Percentiles rank a stretch among this genome's conserved stretches.
Conservation (phyloP, 192 early-diverging fungal species). For the Umbelopsis sp. region DNA sequence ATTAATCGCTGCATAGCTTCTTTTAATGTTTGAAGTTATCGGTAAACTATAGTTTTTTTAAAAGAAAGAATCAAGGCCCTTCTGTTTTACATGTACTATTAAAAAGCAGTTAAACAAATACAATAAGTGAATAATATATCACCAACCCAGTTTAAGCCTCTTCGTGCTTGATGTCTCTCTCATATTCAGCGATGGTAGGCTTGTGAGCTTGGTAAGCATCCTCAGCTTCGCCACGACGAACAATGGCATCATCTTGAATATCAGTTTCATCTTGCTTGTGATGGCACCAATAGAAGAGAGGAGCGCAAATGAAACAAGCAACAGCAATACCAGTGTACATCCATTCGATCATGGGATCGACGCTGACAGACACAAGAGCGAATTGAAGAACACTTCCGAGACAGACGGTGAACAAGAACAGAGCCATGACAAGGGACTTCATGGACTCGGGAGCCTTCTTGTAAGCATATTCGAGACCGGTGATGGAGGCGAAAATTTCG, state of each 20-base stretch:
- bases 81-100: background rate
- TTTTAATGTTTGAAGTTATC: background rate
- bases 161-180: conserved; percentile 17
- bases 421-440: conserved; percentile 75
- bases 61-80: background rate
- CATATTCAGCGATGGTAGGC: conserved; percentile 15
- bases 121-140: conserved; percentile 17
- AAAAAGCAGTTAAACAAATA: conserved; percentile 12
- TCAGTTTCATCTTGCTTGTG: conserved; percentile 51
- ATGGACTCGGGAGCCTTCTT: conserved; percentile 62
- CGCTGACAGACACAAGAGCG: conserved; percentile 57
- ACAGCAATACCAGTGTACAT: conserved; percentile 64
- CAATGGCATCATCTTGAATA: conserved; percentile 44
- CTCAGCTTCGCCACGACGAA: conserved; percentile 12
- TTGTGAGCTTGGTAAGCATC: conserved; percentile 11
- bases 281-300: conserved; percentile 56
- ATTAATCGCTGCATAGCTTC: too few species aligned
- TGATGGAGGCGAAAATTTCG: conserved; percentile 73
- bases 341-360: conserved; percentile 60
- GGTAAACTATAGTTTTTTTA: conserved; percentile 13
- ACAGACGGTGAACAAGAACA: conserved; percentile 65
- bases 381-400: conserved; percentile 58
- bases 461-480: conserved; percentile 72
- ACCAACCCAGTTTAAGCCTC: background rate
- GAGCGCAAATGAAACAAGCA: conserved; percentile 25